phyloP scores from a whole-genome alignment of 768 basidiomycete species.

The Mycena belliarum region DNA sequence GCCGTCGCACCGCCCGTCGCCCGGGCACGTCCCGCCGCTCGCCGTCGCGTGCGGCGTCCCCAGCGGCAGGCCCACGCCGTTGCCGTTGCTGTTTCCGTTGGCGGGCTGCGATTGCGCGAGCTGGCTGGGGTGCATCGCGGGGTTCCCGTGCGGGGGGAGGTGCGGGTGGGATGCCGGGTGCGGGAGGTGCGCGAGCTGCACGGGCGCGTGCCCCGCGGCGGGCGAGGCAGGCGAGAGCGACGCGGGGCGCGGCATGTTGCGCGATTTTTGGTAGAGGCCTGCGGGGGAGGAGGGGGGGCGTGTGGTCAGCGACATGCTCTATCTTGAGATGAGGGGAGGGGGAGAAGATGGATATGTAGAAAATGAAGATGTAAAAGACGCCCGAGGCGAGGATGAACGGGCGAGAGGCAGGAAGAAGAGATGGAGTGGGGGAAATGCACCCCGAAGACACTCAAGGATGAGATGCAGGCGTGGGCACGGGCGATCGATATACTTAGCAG shows the following conservation, averaged over 20 bases:
- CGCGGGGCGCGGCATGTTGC: constrained; percentile 72
- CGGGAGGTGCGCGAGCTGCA: constrained; percentile 28
- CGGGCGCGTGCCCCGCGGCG: constrained; percentile 28
- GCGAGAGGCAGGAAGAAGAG: too few relatives aligned
- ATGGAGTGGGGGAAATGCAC: not conserved
- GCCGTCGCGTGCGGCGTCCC: not conserved
- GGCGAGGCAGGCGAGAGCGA: constrained; percentile 41
- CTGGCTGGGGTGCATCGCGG: constrained; percentile 29
- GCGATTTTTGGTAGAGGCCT: constrained; percentile 87
- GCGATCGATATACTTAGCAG: not conserved
- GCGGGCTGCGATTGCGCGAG: constrained; percentile 26
- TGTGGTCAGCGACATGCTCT: constrained; percentile 29
- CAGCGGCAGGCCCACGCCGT: not conserved
- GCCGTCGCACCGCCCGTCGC: constrained; percentile 97
- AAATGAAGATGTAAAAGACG: too few relatives aligned
- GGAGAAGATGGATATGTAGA: not conserved
- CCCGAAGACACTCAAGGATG: not conserved
- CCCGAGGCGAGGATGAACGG: too few relatives aligned
- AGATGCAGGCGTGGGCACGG: not conserved
- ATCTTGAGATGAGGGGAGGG: constrained; percentile 5
- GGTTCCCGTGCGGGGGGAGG: constrained; percentile 23
- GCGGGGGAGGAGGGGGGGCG: constrained; percentile 38
- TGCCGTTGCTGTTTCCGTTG: constrained; percentile 20
- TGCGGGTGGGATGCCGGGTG: constrained; percentile 22
- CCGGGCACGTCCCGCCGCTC: constrained; percentile 85